Conservation (phyloP, 768 basidiomycete species). For the Lentinula detonsa region DNA sequence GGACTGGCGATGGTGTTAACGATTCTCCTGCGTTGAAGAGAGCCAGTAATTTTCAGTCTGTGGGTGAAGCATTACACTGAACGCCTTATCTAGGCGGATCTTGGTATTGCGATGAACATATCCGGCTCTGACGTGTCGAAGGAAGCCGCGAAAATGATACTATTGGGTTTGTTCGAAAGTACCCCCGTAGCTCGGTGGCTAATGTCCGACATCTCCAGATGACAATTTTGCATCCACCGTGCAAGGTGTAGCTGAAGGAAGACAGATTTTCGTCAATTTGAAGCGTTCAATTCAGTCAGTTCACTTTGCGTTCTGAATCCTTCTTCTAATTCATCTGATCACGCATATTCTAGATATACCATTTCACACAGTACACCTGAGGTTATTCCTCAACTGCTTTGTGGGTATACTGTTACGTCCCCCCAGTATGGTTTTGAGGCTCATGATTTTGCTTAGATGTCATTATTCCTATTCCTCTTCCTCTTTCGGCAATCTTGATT, state of each 20-base stretch:
- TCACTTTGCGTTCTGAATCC: background rate
- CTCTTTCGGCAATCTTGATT: constrained; percentile 63
- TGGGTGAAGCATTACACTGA: background rate
- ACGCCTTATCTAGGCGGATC: constrained; percentile 40
- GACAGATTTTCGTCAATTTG: constrained; percentile 64
- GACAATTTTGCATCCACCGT: constrained; percentile 73
- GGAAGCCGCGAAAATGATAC: constrained; percentile 71
- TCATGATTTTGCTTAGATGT: constrained; percentile 36
- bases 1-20: constrained; percentile 69
- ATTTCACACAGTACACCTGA: constrained; percentile 64
- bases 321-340: background rate
- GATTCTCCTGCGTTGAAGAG: constrained; percentile 69
- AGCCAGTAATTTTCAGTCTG: constrained; percentile 13
- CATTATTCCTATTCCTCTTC: constrained; percentile 61
- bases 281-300: constrained; percentile 65
- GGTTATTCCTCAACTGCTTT: constrained; percentile 63
- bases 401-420: constrained; percentile 25
- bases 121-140: constrained; percentile 72
- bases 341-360: constrained; percentile 40
- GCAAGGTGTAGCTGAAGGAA: constrained; percentile 65
- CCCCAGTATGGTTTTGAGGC: background rate
- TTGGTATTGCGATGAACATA: constrained; percentile 73
- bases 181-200: background rate
- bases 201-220: constrained; percentile 26
- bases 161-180: constrained; percentile 38